These are phyloP conservation scores for Magnusiomyces fungicola DNA, from an alignment of 1,139 yeast species.

Conservation along the genomic window DNA sequence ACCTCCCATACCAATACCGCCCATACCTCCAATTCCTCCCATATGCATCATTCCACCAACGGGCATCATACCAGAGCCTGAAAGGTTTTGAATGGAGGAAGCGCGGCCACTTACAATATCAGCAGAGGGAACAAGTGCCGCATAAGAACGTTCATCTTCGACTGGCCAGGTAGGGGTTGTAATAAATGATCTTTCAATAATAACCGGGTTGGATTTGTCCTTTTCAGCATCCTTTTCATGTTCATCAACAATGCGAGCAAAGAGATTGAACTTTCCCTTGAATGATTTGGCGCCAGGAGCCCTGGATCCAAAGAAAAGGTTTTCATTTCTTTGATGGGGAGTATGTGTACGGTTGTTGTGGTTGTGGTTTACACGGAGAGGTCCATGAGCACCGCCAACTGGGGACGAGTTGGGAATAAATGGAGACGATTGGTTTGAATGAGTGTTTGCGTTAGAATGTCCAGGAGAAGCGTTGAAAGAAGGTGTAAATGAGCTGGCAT, in stretches of 20 bases:
- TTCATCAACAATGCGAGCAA: conserved; percentile 35
- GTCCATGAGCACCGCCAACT: not conserved
- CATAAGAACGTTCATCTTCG: conserved; percentile 23
- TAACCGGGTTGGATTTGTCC: conserved; percentile 32
- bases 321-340: conserved; percentile 9
- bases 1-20: conserved; percentile 5
- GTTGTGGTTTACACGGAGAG: not conserved
- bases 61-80: not conserved
- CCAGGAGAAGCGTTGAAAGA: conserved; percentile 29
- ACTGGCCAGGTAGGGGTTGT: conserved; percentile 73
- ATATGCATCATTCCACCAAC: conserved; percentile 3
- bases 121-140: conserved; percentile 18
- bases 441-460: conserved; percentile 11
- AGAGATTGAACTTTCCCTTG: conserved; percentile 50
- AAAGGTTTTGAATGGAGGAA: not conserved
- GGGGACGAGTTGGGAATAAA: conserved; percentile 13
- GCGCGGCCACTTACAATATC: conserved; percentile 1
- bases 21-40: conserved; percentile 1
- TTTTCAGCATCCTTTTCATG: conserved; percentile 28
- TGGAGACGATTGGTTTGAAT: conserved; percentile 15
- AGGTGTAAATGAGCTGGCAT: conserved; percentile 67
- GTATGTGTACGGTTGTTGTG: conserved; percentile 10
- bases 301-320: conserved; percentile 42
- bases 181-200: conserved; percentile 56
- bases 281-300: conserved; percentile 41